Conservation (phyloP, 352 stramenopile species). For the Globisporangium acanthophoron region DNA sequence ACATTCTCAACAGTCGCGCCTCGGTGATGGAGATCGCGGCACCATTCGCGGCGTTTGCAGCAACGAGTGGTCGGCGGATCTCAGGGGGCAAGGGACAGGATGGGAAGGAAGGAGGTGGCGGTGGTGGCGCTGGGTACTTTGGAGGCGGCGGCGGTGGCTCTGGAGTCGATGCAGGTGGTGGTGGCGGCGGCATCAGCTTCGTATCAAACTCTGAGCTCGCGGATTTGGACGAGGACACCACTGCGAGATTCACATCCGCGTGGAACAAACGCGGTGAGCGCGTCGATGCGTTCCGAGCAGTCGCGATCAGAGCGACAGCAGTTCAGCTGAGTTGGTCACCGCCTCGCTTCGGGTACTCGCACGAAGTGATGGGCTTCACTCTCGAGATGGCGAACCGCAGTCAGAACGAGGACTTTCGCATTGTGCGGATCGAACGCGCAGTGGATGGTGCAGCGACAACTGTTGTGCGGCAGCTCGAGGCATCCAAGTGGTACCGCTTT, state of each 20-base stretch:
- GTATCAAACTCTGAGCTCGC: constrained; percentile 21
- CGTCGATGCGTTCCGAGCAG: constrained; percentile 19
- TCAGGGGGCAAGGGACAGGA: constrained; percentile 62
- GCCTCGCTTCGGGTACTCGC: constrained; percentile 32
- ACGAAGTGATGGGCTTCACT: constrained; percentile 37
- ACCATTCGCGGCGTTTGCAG: constrained; percentile 20
- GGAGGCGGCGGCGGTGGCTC: constrained; percentile 65
- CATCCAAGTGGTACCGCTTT: constrained; percentile 41
- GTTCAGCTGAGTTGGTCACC: constrained; percentile 34
- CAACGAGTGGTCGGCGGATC: constrained; percentile 31
- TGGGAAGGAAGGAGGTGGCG: constrained; percentile 71
- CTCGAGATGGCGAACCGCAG: constrained; percentile 61
- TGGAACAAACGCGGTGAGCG: constrained; percentile 16
- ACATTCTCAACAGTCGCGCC: constrained; percentile 19
- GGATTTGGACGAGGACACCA: constrained; percentile 12
- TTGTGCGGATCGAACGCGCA: constrained; percentile 26
- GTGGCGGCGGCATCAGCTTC: constrained; percentile 61
- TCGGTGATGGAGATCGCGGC: constrained; percentile 27
- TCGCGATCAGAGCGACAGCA: constrained; percentile 24
- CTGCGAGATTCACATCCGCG: constrained; percentile 7
- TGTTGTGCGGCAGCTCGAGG: constrained; percentile 20
- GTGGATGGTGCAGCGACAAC: constrained; percentile 11
- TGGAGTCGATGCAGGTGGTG: constrained; percentile 52
- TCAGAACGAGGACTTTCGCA: constrained; percentile 48
- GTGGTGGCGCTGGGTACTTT: constrained; percentile 68